Evolutionary conservation across 371 early-diverging fungal species (phyloP).

Genomic region (Syncephalis plumigaleata): DNA sequence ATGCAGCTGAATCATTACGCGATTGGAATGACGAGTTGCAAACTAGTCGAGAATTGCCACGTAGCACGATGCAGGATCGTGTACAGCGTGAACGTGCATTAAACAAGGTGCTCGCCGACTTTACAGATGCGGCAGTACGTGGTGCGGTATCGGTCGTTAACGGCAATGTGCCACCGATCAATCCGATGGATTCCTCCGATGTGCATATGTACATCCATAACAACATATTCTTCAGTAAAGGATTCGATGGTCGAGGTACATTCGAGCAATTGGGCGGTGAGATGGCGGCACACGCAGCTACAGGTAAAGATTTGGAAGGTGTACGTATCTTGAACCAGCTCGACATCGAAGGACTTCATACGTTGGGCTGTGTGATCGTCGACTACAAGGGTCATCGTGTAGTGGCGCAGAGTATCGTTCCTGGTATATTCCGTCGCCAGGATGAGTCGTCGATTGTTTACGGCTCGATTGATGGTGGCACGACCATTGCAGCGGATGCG

Average conservation of each 20-base stretch:
- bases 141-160: constrained; percentile 76
- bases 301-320: constrained; percentile 86
- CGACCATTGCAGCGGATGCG: constrained; percentile 39
- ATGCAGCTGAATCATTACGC: constrained; percentile 55
- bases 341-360: constrained; percentile 58
- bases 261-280: constrained; percentile 76
- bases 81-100: constrained; percentile 70
- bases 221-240: constrained; percentile 89
- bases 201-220: constrained; percentile 84
- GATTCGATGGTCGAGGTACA: constrained; percentile 69
- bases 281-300: constrained; percentile 82
- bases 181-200: constrained; percentile 56
- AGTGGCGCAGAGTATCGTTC: constrained; percentile 85
- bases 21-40: constrained; percentile 97
- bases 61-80: constrained; percentile 58
- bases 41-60: constrained; percentile 70
- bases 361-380: constrained; percentile 75
- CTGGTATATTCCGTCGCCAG: constrained; percentile 64
- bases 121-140: constrained; percentile 73
- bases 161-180: constrained; percentile 58
- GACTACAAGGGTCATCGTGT: constrained; percentile 84
- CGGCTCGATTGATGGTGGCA: constrained; percentile 77
- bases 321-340: constrained; percentile 57
- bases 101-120: constrained; percentile 72
- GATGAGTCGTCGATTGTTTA: constrained; percentile 70